phyloP scores from a whole-genome alignment of 1,284 basidiomycete species.

The Cutaneotrichosporon spelunceum region DNA sequence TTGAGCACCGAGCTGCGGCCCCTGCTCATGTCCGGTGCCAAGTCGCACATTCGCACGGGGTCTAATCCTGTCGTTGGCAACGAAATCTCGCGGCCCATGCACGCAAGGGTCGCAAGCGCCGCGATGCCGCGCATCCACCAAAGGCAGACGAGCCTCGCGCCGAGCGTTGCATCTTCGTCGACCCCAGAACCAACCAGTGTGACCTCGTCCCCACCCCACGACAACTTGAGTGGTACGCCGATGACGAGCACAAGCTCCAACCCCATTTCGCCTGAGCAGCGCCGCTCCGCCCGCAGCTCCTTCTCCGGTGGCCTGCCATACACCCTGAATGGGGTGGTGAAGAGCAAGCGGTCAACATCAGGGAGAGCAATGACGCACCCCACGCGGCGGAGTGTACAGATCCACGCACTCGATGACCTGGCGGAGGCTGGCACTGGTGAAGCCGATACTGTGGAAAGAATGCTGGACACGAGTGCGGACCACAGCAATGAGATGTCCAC shows the following conservation, averaged over 20 bases:
- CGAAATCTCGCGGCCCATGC: conserved; percentile 9
- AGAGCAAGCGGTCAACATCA: conserved; percentile 25
- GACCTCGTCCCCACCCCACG: conserved; percentile 33
- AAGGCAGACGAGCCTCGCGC: conserved; percentile 38
- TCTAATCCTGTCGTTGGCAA: conserved; percentile 13
- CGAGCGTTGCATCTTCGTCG: conserved; percentile 40
- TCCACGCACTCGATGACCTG: conserved; percentile 18
- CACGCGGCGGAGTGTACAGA: conserved; percentile 11
- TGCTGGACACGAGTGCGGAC: not conserved
- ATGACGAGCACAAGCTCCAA: conserved; percentile 6
- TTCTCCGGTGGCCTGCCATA: conserved; percentile 40
- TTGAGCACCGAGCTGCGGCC: conserved; percentile 17
- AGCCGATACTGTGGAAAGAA: conserved; percentile 1
- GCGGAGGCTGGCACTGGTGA: not conserved
- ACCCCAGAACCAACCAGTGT: conserved; percentile 24
- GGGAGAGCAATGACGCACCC: conserved; percentile 4
- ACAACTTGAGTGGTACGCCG: conserved; percentile 17
- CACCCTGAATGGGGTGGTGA: conserved; percentile 45
- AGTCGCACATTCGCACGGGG: conserved; percentile 11
- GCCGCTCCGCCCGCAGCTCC: not conserved
- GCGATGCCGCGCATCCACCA: conserved; percentile 24
- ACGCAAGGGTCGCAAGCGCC: conserved; percentile 20
- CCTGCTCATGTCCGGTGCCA: conserved; percentile 4
- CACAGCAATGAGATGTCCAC: not conserved
- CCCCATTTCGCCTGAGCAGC: conserved; percentile 12